These are phyloP conservation scores for Debaryomyces singareniensis DNA, from an alignment of 1,139 yeast genomes.

Conservation along the genomic window DNA sequence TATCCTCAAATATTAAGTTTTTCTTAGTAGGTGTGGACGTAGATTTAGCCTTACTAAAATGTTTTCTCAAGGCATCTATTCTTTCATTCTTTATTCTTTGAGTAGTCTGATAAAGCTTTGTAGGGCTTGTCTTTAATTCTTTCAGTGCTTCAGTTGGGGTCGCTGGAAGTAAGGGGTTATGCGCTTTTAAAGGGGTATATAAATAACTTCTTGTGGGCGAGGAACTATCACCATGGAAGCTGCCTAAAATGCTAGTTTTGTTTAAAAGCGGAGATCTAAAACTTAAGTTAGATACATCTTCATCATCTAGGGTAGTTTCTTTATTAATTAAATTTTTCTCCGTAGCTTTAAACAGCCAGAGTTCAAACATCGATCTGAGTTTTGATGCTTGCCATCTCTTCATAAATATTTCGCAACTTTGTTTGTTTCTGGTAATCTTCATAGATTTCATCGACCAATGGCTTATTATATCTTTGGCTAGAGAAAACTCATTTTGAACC, in stretches of 20 bases:
- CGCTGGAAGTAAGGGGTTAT: slow-evolving; percentile 8
- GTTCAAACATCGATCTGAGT: slow-evolving; percentile 26
- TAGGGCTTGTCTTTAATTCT: slow-evolving; percentile 25
- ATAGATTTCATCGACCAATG: slow-evolving; percentile 35
- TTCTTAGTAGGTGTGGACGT: slow-evolving; percentile 9
- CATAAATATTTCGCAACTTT: slow-evolving; percentile 29
- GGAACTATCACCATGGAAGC: slow-evolving; percentile 5
- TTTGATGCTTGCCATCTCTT: slow-evolving; percentile 27
- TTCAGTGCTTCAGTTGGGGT: slow-evolving; percentile 18
- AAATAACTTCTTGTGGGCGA: slow-evolving; percentile 12
- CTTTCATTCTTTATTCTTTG: slow-evolving; percentile 27
- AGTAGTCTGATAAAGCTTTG: slow-evolving; percentile 35
- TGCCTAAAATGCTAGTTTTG: slow-evolving; percentile 8
- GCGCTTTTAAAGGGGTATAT: slow-evolving; percentile 30
- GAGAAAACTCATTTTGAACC: slow-evolving; percentile 22
- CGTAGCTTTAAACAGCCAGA: slow-evolving; percentile 26
- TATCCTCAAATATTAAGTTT: not conserved
- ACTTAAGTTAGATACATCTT: slow-evolving; percentile 16
- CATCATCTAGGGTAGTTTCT: slow-evolving; percentile 7
- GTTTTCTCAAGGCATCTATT: slow-evolving; percentile 28
- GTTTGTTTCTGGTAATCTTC: slow-evolving; percentile 29
- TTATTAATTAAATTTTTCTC: slow-evolving; percentile 5
- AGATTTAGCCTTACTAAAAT: slow-evolving; percentile 24
- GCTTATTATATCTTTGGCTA: slow-evolving; percentile 20
- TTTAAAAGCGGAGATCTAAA: slow-evolving; percentile 33